phyloP scores from a whole-genome alignment of 768 basidiomycete species.

The Tylopilus sp. region DNA sequence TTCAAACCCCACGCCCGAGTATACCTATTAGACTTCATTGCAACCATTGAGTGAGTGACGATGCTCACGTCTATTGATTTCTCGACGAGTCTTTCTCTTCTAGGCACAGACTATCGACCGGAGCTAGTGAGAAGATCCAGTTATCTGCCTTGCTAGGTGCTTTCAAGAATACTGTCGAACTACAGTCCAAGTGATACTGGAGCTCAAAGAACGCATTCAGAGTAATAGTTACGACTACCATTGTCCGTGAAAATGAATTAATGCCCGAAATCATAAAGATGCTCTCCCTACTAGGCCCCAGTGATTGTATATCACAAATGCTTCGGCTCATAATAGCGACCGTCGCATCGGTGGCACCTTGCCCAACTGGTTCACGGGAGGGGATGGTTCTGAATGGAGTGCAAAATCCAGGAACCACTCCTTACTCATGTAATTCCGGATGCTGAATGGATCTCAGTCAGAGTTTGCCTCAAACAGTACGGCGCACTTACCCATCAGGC shows the following conservation, averaged over 20 bases:
- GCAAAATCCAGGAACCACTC: constrained; percentile 83
- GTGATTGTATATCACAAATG: background rate
- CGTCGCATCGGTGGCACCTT: background rate
- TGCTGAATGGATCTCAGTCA: constrained; percentile 39
- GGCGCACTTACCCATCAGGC: constrained; percentile 74
- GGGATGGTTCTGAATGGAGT: constrained; percentile 50
- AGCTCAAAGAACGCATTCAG: background rate
- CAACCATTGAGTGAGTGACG: constrained; percentile 84
- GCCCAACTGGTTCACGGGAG: constrained; percentile 26
- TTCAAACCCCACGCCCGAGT: constrained; percentile 83
- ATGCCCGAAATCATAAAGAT: background rate
- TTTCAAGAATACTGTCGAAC: constrained; percentile 90
- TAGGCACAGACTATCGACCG: constrained; percentile 89
- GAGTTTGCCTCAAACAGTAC: background rate
- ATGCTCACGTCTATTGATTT: background rate
- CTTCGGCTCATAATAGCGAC: constrained; percentile 4
- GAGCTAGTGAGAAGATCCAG: constrained; percentile 93
- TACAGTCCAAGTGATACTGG: constrained; percentile 46
- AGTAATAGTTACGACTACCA: background rate
- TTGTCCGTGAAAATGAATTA: background rate
- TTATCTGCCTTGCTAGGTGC: constrained; percentile 86
- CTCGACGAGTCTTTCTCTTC: background rate
- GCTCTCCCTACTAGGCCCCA: background rate
- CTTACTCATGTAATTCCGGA: constrained; percentile 94
- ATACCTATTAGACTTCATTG: constrained; percentile 88